Percentiles rank a stretch among this genome's conserved stretches.
Evolutionary conservation across 2,329 filamentous ascomycete genomes (phyloP).

Genomic region (Aspergillus neoniger): DNA sequence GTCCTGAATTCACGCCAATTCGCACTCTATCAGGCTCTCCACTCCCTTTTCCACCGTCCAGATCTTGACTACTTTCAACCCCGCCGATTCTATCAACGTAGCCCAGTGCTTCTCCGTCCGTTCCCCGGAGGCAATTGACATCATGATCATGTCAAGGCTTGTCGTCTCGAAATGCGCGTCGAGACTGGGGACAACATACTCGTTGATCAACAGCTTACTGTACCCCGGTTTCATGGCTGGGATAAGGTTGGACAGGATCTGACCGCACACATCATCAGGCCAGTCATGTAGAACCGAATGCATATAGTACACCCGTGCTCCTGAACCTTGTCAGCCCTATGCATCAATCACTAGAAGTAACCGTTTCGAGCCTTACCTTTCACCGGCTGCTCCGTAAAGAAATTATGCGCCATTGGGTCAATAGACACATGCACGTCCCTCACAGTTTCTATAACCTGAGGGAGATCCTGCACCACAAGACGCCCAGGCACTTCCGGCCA

Average conservation of each 20-base stretch:
- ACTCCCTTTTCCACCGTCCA: slow-evolving; percentile 26
- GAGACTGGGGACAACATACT: slow-evolving; percentile 43
- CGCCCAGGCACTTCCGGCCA: slow-evolving; percentile 43
- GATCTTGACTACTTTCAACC: slow-evolving; percentile 40
- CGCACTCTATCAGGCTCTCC: slow-evolving; percentile 30
- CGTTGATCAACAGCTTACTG: slow-evolving; percentile 48
- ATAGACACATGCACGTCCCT: slow-evolving; percentile 18
- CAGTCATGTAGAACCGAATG: slow-evolving; percentile 30
- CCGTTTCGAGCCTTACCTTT: background rate
- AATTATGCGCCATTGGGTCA: slow-evolving; percentile 45
- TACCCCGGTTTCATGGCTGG: slow-evolving; percentile 42
- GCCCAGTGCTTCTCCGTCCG: slow-evolving; percentile 45
- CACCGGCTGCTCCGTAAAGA: slow-evolving; percentile 45
- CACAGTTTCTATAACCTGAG: slow-evolving; percentile 35
- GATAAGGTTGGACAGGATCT: slow-evolving; percentile 32
- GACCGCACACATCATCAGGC: slow-evolving; percentile 32
- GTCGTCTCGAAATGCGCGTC: slow-evolving; percentile 34
- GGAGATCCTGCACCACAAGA: slow-evolving; percentile 53
- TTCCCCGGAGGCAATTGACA: slow-evolving; percentile 41
- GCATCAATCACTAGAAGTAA: background rate
- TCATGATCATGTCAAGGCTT: slow-evolving; percentile 47
- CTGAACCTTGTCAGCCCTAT: slow-evolving; percentile 15
- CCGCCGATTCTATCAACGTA: slow-evolving; percentile 32
- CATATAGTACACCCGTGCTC: slow-evolving; percentile 32
- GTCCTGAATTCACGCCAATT: slow-evolving; percentile 16